Evolutionary conservation across 2,329 filamentous ascomycete genomes (phyloP).

Genomic region (Botrytis deweyae): DNA sequence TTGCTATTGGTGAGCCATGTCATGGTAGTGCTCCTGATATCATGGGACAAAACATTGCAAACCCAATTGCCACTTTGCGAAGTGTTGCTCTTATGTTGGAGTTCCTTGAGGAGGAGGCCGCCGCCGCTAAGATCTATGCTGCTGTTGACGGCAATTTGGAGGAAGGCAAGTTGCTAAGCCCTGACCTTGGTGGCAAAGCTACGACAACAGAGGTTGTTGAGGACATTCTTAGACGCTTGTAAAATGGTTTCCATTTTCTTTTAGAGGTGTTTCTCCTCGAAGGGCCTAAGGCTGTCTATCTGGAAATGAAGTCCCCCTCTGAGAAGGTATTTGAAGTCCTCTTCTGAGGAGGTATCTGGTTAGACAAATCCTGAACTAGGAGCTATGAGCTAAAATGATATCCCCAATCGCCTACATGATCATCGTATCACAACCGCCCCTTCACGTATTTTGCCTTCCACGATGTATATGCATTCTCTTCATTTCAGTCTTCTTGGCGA

Average conservation of each 20-base stretch:
- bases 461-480: neutral
- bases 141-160: constrained; percentile 89
- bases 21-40: constrained; percentile 97
- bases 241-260: constrained; percentile 37
- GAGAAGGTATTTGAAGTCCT: constrained; percentile 20
- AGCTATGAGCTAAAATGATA: constrained; percentile 21
- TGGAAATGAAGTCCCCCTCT: constrained; percentile 11
- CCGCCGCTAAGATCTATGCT: constrained; percentile 84
- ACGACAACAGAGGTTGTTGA: constrained; percentile 82
- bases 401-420: constrained; percentile 7
- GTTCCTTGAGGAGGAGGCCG: constrained; percentile 83
- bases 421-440: neutral
- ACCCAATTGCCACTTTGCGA: constrained; percentile 91
- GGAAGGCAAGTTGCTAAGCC: constrained; percentile 78
- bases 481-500: neutral
- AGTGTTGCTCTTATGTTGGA: constrained; percentile 94
- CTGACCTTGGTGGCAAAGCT: constrained; percentile 85
- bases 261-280: constrained; percentile 20
- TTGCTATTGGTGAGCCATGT: constrained; percentile 97
- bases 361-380: constrained; percentile 12
- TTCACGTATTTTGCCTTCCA: neutral
- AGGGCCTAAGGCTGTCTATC: constrained; percentile 13
- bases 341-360: constrained; percentile 14
- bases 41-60: constrained; percentile 86
- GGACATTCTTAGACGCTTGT: constrained; percentile 83